Evolutionary conservation across 768 basidiomycete species (phyloP).

Genomic region (Lanmaoa rubissima): DNA sequence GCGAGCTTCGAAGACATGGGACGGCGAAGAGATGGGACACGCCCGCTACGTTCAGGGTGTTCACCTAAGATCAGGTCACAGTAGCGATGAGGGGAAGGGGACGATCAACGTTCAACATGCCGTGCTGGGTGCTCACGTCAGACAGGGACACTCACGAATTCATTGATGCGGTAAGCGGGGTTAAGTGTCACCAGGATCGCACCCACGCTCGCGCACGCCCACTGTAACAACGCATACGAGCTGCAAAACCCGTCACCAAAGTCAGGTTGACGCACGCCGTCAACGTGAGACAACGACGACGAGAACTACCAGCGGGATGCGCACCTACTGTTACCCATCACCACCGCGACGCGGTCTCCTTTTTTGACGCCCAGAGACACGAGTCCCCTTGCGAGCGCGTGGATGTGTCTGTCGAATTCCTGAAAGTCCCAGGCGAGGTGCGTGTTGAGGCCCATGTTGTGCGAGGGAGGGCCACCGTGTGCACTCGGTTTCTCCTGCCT

Average conservation of each 20-base stretch:
- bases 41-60: constrained; percentile 59
- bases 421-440: constrained; percentile 73
- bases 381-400: constrained; percentile 69
- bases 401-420: constrained; percentile 66
- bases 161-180: constrained; percentile 71
- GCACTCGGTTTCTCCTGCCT: constrained; percentile 53
- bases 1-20: constrained; percentile 63
- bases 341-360: constrained; percentile 74
- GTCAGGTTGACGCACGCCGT: not conserved
- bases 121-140: not conserved
- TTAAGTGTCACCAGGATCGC: constrained; percentile 82
- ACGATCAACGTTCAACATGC: not conserved
- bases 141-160: constrained; percentile 50
- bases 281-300: not conserved
- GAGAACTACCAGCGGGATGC: not conserved
- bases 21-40: constrained; percentile 72
- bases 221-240: constrained; percentile 77
- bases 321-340: constrained; percentile 87
- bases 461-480: constrained; percentile 60
- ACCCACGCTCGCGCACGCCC: constrained; percentile 85
- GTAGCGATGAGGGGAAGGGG: not conserved
- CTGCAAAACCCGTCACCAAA: constrained; percentile 35
- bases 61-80: constrained; percentile 41
- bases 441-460: constrained; percentile 45
- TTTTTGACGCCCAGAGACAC: constrained; percentile 65